phyloP scores from a whole-genome alignment of 768 basidiomycete genomes.

The Termitomyces sp. region DNA sequence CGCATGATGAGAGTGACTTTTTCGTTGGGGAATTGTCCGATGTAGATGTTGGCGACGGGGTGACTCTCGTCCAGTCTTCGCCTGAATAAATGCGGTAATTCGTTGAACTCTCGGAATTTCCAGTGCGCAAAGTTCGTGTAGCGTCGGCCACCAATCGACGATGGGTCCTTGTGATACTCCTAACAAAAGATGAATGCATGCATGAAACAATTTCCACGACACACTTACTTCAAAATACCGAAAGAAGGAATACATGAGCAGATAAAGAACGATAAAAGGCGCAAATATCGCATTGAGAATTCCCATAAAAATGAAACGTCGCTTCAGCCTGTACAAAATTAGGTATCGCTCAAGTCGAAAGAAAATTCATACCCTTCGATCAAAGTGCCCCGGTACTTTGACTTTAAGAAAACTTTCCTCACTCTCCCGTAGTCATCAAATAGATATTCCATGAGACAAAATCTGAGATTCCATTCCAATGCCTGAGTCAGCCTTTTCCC shows the following conservation, averaged over 20 bases:
- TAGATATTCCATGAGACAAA: constrained; percentile 92
- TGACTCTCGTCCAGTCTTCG: constrained; percentile 85
- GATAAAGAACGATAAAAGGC: constrained; percentile 94
- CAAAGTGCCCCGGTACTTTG: constrained; percentile 68
- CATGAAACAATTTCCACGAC: constrained; percentile 6
- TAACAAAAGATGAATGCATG: constrained; percentile 22
- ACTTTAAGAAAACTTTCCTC: constrained; percentile 85
- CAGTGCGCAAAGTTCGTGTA: constrained; percentile 96
- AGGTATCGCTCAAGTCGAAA: neutral
- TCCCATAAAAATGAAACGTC: constrained; percentile 96
- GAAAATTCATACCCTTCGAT: constrained; percentile 64
- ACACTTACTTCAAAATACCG: constrained; percentile 91
- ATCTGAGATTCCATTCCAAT: constrained; percentile 95
- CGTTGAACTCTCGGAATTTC: constrained; percentile 99
- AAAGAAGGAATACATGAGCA: constrained; percentile 99
- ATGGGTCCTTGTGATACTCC: constrained; percentile 99
- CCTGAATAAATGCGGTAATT: constrained; percentile 89
- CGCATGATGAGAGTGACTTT: constrained; percentile 86
- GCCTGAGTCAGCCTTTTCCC: constrained; percentile 82
- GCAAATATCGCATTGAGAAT: constrained; percentile 93
- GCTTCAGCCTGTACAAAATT: constrained; percentile 48
- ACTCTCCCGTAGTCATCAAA: constrained; percentile 91
- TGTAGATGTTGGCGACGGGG: constrained; percentile 88
- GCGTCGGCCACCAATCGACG: constrained; percentile 84
- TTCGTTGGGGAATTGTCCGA: constrained; percentile 97